phyloP scores from a whole-genome alignment of 2,329 filamentous ascomycete genomes.

The Rhynchosporium graminicola region DNA sequence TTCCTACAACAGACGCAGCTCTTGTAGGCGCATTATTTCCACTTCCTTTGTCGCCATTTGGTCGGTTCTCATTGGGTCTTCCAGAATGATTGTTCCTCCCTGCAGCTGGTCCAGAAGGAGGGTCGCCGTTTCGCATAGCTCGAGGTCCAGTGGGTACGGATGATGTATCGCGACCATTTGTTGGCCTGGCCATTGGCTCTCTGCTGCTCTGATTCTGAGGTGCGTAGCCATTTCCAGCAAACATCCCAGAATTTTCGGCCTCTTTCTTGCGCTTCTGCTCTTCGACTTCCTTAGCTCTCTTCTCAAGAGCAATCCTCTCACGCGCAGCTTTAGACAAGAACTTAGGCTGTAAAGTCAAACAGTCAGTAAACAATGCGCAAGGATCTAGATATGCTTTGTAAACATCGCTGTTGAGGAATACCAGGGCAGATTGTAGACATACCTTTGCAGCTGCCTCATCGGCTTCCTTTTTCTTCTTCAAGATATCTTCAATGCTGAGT shows the following conservation, averaged over 20 bases:
- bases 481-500: slow-evolving; percentile 81
- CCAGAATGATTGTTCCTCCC: slow-evolving; percentile 32
- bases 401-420: slow-evolving; percentile 35
- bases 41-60: slow-evolving; percentile 1
- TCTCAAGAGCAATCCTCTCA: slow-evolving; percentile 77
- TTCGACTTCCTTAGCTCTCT: slow-evolving; percentile 70
- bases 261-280: slow-evolving; percentile 54
- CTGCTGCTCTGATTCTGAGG: slow-evolving; percentile 32
- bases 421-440: slow-evolving; percentile 31
- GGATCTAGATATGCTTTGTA: slow-evolving; percentile 36
- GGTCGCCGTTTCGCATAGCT: slow-evolving; percentile 58
- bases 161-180: slow-evolving; percentile 34
- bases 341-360: slow-evolving; percentile 58
- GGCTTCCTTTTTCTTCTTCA: slow-evolving; percentile 82
- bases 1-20: slow-evolving; percentile 31
- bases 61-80: not conserved
- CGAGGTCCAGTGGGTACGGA: slow-evolving; percentile 70
- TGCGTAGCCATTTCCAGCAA: slow-evolving; percentile 32
- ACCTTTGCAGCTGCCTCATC: slow-evolving; percentile 81
- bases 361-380: slow-evolving; percentile 31
- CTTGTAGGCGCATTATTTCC: slow-evolving; percentile 35
- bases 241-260: slow-evolving; percentile 33
- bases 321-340: slow-evolving; percentile 83
- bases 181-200: slow-evolving; percentile 29
- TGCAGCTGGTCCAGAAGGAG: slow-evolving; percentile 48